phyloP scores from a whole-genome alignment of 2,329 filamentous ascomycete species.

The Trichoderma arundinaceum region DNA sequence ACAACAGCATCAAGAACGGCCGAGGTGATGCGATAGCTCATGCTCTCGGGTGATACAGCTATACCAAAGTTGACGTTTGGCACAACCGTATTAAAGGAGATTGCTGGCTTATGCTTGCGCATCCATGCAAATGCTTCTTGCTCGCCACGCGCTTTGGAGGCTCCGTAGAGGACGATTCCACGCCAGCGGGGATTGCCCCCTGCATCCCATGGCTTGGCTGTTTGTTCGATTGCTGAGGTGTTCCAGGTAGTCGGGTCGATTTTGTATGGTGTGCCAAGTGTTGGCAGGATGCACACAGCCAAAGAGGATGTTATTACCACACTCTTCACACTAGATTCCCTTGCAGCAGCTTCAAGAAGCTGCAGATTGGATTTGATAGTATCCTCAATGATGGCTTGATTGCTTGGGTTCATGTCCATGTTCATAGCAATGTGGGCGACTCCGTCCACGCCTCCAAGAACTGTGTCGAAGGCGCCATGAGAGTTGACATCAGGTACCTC shows the following conservation, averaged over 20 bases:
- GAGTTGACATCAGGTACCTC: neutral
- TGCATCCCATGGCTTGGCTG: neutral
- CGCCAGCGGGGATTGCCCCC: neutral
- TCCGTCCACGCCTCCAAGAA: neutral
- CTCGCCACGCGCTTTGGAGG: neutral
- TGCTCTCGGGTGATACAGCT: neutral
- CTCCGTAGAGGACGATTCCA: neutral
- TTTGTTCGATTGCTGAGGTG: neutral
- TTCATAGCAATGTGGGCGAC: slow-evolving; percentile 6
- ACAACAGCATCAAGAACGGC: neutral
- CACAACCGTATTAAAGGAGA: slow-evolving; percentile 5
- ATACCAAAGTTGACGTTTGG: neutral
- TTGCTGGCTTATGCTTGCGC: neutral
- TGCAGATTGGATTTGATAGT: neutral
- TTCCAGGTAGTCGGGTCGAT: neutral
- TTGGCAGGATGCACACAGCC: neutral
- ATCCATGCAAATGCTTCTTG: slow-evolving; percentile 6
- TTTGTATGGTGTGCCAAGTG: neutral
- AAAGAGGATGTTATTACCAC: neutral
- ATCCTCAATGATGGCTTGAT: neutral
- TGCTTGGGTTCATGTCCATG: neutral
- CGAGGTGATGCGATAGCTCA: neutral
- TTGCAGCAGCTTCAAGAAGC: neutral
- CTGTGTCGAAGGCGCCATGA: neutral
- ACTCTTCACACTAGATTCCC: neutral